Base-by-base conservation (phyloP, 495 filamentous ascomycete species). In the Trichocladium uniseriatum region DNA sequence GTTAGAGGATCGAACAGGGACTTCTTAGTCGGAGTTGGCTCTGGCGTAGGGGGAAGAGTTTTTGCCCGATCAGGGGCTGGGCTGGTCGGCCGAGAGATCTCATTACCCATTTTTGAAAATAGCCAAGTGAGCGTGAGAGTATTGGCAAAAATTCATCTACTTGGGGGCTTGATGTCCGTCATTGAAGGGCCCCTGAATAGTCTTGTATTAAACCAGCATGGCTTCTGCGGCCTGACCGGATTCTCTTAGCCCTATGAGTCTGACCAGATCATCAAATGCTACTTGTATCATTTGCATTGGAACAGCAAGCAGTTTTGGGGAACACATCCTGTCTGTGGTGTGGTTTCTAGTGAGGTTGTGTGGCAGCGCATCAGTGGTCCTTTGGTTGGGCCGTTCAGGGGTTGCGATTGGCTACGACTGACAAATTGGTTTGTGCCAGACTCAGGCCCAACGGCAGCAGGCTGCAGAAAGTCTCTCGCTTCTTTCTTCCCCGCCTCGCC, bases 341-440 rank as follows among this genome's bases (percentile, higher is more conserved):
- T 19, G 8, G 31, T 49, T 49, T 27, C n/a, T 36, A 29, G 38
- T 38, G 16, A n/a, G 37, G 16, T 35, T 35, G 38, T 43, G 47
- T 49, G 47, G 47, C 47, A 18, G 47, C 47, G 19, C 32, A 9
- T 43, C 18, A 49, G 38, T 49, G 47, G 47, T 19, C 13, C n/a
- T n/a, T n/a, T n/a, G n/a, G n/a, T 11, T 22, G 6, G 13, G 6
- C 32, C 5, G 19, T 38, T 37, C 43, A 37, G 43, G 43, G 34
- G 47, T 18, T 41, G 15, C 28, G 28, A 49, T 49, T 49, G 47
- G 47, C 14, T 20, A 20, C n/a, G 19, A 24, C 21, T 19, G 2
- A 9, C n/a, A n/a, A n/a, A n/a, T n/a, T n/a, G n/a, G n/a, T n/a
- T n/a, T n/a, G n/a, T n/a, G n/a, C n/a, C n/a, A n/a, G n/a, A n/a